Conservation (phyloP, 2,329 filamentous ascomycete genomes). For the Helminthosporium solani region DNA sequence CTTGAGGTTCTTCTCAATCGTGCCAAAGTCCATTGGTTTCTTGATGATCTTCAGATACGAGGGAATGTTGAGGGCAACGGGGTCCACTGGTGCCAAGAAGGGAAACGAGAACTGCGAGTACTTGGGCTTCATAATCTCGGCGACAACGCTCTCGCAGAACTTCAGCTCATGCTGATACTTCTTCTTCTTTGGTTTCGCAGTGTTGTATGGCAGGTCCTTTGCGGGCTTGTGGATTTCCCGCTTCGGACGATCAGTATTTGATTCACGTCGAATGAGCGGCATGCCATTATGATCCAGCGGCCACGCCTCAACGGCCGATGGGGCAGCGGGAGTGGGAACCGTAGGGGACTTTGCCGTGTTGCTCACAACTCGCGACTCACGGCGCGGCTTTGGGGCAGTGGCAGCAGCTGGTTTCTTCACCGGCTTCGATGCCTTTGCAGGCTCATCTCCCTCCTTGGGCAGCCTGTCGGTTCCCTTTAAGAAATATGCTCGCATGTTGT, state of each 20-base stretch:
- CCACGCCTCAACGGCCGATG: conserved; percentile 59
- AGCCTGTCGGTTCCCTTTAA: conserved; percentile 62
- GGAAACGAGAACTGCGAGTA: conserved; percentile 67
- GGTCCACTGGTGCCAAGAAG: conserved; percentile 85
- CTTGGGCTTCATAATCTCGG: conserved; percentile 74
- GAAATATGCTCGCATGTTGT: conserved; percentile 61
- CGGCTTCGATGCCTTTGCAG: conserved; percentile 37
- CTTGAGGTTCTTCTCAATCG: conserved; percentile 75
- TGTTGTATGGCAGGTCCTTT: conserved; percentile 85
- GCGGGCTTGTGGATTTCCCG: conserved; percentile 88
- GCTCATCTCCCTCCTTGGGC: conserved; percentile 56
- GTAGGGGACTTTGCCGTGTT: conserved; percentile 48
- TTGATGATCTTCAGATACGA: conserved; percentile 93
- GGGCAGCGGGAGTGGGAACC: conserved; percentile 32
- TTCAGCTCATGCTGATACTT: conserved; percentile 85
- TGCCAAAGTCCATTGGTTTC: conserved; percentile 91
- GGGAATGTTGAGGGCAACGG: conserved; percentile 89
- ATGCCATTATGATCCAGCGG: conserved; percentile 75
- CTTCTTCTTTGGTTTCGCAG: conserved; percentile 83
- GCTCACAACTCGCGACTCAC: conserved; percentile 49
- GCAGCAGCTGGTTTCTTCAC: conserved; percentile 37
- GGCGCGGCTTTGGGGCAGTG: conserved; percentile 44
- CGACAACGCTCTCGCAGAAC: conserved; percentile 81
- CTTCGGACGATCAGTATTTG: conserved; percentile 81
- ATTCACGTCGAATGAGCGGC: conserved; percentile 82